These are phyloP conservation scores for Naganishia albida DNA, from an alignment of 1,284 basidiomycete genomes.

Conservation along the genomic window DNA sequence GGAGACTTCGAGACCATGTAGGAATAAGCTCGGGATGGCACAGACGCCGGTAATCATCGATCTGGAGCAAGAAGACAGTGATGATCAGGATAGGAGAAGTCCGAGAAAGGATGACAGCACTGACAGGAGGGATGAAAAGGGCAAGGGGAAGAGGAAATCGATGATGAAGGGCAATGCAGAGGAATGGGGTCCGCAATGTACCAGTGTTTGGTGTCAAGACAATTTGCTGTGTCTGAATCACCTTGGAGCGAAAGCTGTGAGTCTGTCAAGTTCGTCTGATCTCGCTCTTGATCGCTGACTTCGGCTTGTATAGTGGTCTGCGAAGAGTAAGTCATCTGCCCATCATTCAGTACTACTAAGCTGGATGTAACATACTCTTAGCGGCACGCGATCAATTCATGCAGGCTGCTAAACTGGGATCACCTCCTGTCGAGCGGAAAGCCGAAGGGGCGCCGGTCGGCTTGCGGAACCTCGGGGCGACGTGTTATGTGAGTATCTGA, in stretches of 20 bases:
- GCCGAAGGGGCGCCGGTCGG: constrained; percentile 70
- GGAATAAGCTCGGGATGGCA: constrained; percentile 11
- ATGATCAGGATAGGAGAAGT: neutral
- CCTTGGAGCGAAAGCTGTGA: constrained; percentile 67
- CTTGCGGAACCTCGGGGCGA: constrained; percentile 82
- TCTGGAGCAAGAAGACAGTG: neutral
- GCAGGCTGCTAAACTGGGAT: constrained; percentile 60
- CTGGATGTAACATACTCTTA: constrained; percentile 33
- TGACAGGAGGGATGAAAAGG: neutral
- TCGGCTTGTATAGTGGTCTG: constrained; percentile 5
- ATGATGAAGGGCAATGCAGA: neutral
- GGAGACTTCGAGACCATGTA: constrained; percentile 10
- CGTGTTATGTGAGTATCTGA: constrained; percentile 67
- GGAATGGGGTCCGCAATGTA: constrained; percentile 55
- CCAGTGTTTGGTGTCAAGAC: constrained; percentile 64
- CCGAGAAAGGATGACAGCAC: neutral
- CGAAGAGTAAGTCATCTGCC: neutral
- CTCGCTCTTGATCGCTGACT: neutral
- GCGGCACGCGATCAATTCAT: constrained; percentile 62
- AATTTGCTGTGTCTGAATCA: constrained; percentile 84
- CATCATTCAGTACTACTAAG: neutral
- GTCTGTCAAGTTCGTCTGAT: constrained; percentile 18
- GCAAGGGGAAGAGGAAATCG: constrained; percentile 4
- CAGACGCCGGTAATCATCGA: constrained; percentile 4
- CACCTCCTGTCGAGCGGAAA: constrained; percentile 59